Evolutionary conservation across 2,329 filamentous ascomycete genomes (phyloP).

Genomic region (Nemania sp.): DNA sequence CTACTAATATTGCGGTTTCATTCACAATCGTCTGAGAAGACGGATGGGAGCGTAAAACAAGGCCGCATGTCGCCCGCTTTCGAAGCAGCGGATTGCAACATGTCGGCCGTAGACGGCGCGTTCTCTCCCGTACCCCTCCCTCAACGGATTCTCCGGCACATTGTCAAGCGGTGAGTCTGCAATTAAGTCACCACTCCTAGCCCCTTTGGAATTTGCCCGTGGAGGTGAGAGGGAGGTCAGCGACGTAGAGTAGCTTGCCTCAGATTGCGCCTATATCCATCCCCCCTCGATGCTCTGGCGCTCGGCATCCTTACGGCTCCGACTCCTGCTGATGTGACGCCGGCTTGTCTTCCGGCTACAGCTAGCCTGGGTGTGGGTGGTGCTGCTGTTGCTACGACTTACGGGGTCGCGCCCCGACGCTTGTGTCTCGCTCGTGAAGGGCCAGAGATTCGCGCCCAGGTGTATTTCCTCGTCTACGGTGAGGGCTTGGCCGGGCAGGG

Average conservation of each 20-base stretch:
- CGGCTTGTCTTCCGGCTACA: not conserved
- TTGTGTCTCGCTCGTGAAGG: slow-evolving; percentile 15
- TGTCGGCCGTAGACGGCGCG: too few relatives aligned
- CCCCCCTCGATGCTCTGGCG: not conserved
- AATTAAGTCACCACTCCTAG: too few relatives aligned
- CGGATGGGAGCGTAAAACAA: not conserved
- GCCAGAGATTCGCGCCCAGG: slow-evolving; percentile 9
- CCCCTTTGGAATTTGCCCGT: not conserved
- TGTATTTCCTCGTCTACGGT: slow-evolving; percentile 15
- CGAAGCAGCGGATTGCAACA: not conserved
- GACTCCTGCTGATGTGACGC: slow-evolving; percentile 9
- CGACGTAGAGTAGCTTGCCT: too few relatives aligned
- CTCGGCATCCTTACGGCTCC: slow-evolving; percentile 1
- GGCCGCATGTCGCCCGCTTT: not conserved
- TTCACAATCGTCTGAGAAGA: not conserved
- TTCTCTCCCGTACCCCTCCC: too few relatives aligned
- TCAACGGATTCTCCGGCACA: too few relatives aligned
- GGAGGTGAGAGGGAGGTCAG: not conserved
- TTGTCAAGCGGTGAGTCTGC: too few relatives aligned
- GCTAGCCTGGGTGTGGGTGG: not conserved
- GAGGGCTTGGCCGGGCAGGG: slow-evolving; percentile 9
- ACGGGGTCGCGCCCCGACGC: slow-evolving; percentile 1
- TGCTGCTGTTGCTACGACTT: slow-evolving; percentile 5
- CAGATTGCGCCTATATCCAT: slow-evolving; percentile 11
- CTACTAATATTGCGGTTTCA: not conserved